Conservation (phyloP, 2,329 filamentous ascomycete genomes). For the Knoxdaviesia capensis region DNA sequence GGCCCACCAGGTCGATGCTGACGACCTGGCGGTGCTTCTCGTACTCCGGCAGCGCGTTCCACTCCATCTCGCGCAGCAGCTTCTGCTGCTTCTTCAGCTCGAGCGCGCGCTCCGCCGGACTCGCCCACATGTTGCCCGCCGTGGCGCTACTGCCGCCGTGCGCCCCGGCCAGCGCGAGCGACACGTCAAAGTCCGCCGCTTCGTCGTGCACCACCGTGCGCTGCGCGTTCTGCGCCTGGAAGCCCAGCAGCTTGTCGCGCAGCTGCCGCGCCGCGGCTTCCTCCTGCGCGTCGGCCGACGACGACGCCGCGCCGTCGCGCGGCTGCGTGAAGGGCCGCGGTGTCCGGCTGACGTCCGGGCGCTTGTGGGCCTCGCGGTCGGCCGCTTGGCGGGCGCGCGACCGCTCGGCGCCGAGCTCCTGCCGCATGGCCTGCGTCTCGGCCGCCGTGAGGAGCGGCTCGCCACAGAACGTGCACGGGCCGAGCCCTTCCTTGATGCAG, state of each 20-base stretch:
- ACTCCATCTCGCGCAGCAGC: slow-evolving; percentile 66
- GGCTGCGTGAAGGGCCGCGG: slow-evolving; percentile 38
- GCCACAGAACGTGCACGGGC: slow-evolving; percentile 83
- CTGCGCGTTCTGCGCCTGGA: slow-evolving; percentile 69
- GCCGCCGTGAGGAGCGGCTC: slow-evolving; percentile 47
- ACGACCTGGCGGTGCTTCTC: slow-evolving; percentile 74
- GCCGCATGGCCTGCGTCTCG: slow-evolving; percentile 73
- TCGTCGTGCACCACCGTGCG: slow-evolving; percentile 76
- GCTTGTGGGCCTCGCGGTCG: slow-evolving; percentile 51
- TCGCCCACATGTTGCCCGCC: slow-evolving; percentile 57
- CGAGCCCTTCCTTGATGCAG: slow-evolving; percentile 82
- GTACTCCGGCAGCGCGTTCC: slow-evolving; percentile 67
- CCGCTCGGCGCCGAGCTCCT: slow-evolving; percentile 63
- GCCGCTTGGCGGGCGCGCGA: slow-evolving; percentile 70
- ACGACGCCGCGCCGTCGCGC: slow-evolving; percentile 11
- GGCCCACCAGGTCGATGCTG: slow-evolving; percentile 63
- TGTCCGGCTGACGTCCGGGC: slow-evolving; percentile 41
- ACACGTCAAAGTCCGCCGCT: slow-evolving; percentile 42
- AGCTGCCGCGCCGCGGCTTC: slow-evolving; percentile 55
- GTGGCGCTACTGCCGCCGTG: slow-evolving; percentile 14
- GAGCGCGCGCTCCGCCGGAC: slow-evolving; percentile 58
- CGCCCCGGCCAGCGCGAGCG: slow-evolving; percentile 20
- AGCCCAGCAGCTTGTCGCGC: slow-evolving; percentile 59
- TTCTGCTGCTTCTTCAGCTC: slow-evolving; percentile 77
- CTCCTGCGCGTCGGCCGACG: slow-evolving; percentile 26